These are phyloP conservation scores for Conoideocrella luteorostrata DNA, from an alignment of 2,329 filamentous ascomycete genomes.

Conservation along the genomic window DNA sequence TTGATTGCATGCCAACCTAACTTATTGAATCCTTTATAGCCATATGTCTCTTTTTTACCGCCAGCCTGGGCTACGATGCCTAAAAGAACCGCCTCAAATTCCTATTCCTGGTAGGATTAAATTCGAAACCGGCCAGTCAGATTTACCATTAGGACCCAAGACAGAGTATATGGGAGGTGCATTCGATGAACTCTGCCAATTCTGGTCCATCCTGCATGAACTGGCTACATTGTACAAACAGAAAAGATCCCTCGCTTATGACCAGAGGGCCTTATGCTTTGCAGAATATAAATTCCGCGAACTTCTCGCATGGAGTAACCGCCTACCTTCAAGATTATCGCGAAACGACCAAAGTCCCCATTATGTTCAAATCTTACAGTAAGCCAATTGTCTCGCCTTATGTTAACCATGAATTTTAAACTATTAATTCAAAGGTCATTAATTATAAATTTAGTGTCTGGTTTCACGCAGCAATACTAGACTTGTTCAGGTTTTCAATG, in stretches of 20 bases:
- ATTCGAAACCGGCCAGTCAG: background rate
- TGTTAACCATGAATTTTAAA: background rate
- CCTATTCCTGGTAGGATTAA: slow-evolving; percentile 12
- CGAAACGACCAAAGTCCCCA: slow-evolving; percentile 21
- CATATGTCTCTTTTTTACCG: slow-evolving; percentile 27
- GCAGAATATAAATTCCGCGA: slow-evolving; percentile 30
- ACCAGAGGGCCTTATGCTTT: slow-evolving; percentile 13
- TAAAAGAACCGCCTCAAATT: slow-evolving; percentile 14
- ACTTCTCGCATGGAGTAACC: slow-evolving; percentile 30
- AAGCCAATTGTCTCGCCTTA: slow-evolving; percentile 10
- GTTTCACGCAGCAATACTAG: slow-evolving; percentile 31
- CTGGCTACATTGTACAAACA: slow-evolving; percentile 17
- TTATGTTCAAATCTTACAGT: slow-evolving; percentile 32
- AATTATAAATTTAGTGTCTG: slow-evolving; percentile 25
- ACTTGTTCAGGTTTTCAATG: slow-evolving; percentile 25
- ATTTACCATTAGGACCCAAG: too few relatives aligned
- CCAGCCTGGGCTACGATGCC: slow-evolving; percentile 23
- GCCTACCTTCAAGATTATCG: slow-evolving; percentile 20
- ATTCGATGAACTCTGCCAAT: background rate
- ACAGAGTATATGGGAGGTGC: background rate
- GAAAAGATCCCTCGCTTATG: slow-evolving; percentile 7
- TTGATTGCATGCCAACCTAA: background rate
- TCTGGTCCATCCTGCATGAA: slow-evolving; percentile 19
- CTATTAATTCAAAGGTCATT: too few relatives aligned
- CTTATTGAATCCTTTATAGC: slow-evolving; percentile 14